These are phyloP conservation scores for Phaeosphaeriaceae sp. DNA, from an alignment of 2,329 filamentous ascomycete genomes.

Conservation along the genomic window DNA sequence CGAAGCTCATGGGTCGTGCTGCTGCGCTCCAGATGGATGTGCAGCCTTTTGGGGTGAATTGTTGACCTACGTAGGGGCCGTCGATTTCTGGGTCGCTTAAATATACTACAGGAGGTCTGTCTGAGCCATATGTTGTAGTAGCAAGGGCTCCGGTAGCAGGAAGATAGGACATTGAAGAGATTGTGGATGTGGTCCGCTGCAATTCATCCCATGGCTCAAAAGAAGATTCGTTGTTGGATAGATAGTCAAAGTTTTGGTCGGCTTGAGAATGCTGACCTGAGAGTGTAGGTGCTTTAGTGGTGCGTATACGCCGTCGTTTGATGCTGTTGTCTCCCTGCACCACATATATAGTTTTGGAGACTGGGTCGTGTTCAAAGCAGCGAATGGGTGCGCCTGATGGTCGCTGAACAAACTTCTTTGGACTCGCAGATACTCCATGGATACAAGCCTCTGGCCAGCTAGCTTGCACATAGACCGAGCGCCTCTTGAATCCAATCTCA, in stretches of 20 bases:
- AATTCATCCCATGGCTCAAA: conserved; percentile 31
- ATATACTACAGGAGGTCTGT: conserved; percentile 34
- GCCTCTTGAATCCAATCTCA: conserved; percentile 33
- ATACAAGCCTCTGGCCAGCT: conserved; percentile 38
- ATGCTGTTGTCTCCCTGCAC: conserved; percentile 33
- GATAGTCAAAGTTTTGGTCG: not conserved
- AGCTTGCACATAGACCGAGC: conserved; percentile 23
- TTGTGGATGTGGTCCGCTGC: conserved; percentile 29
- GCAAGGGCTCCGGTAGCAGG: conserved; percentile 37
- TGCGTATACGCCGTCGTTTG: conserved; percentile 17
- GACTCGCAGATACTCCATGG: conserved; percentile 14
- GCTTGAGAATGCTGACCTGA: conserved; percentile 8
- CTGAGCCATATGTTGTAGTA: conserved; percentile 38
- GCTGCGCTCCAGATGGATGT: conserved; percentile 37
- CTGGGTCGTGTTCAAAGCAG: conserved; percentile 37
- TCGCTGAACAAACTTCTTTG: conserved; percentile 16
- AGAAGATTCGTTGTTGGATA: conserved; percentile 18
- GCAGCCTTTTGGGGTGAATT: conserved; percentile 34
- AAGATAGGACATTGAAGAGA: conserved; percentile 41
- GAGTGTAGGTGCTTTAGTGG: conserved; percentile 2
- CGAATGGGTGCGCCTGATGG: conserved; percentile 14
- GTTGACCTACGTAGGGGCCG: conserved; percentile 33
- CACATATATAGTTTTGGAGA: conserved; percentile 29
- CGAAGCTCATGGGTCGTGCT: conserved; percentile 27
- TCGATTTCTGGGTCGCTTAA: conserved; percentile 35